Percentiles rank a stretch among this genome's conserved stretches.
Conservation (phyloP, 1,284 basidiomycete genomes). For the Pholiota adiposa region DNA sequence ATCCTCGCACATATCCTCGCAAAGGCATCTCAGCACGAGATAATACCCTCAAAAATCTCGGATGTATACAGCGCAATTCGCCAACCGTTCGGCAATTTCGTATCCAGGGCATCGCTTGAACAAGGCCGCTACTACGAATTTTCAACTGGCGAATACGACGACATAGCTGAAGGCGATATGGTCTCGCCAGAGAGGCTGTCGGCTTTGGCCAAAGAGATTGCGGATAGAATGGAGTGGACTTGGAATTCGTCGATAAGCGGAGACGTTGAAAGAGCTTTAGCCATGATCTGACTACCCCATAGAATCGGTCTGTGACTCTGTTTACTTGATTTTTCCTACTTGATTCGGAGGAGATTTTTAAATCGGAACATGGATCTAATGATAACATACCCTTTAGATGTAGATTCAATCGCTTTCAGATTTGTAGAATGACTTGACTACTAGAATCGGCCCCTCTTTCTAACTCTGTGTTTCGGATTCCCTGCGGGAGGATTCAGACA, state of each 20-base stretch:
- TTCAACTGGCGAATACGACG: constrained; percentile 16
- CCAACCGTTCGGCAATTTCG: constrained; percentile 23
- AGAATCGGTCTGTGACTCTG: no score
- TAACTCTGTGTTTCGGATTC: no score
- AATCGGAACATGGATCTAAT: no score
- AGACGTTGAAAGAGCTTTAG: constrained; percentile 18
- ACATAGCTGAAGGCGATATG: constrained; percentile 18
- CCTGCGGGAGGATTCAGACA: no score
- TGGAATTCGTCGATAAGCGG: constrained; percentile 15
- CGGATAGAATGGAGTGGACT: constrained; percentile 20
- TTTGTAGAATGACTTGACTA: no score
- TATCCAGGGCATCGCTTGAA: constrained; percentile 8
- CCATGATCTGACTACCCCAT: neutral
- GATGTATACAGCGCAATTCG: constrained; percentile 19
- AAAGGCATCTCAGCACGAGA: neutral
- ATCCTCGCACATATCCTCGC: constrained; percentile 16
- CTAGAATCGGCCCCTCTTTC: no score
- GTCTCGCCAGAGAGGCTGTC: constrained; percentile 14
- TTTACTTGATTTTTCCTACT: no score
- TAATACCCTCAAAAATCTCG: constrained; percentile 12
- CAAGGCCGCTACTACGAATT: constrained; percentile 21
- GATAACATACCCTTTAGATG: no score
- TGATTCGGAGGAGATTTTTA: no score
- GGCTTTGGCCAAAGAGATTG: constrained; percentile 9
- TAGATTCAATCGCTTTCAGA: no score